Evolutionary conservation across 352 stramenopile genomes (phyloP).

Genomic region (Globisporangium abappressorium): DNA sequence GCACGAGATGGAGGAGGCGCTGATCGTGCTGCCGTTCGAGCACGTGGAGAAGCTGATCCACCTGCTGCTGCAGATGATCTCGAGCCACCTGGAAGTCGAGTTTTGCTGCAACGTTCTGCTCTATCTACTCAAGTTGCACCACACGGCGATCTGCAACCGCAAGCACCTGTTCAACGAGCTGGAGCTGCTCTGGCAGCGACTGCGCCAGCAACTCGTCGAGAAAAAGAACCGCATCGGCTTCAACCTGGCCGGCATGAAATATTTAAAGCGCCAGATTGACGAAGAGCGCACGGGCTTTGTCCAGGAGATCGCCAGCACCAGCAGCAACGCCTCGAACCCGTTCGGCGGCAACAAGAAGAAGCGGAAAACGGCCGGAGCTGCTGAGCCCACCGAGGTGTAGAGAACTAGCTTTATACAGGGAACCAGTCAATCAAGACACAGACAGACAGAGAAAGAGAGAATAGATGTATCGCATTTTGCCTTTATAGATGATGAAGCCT

Average conservation of each 20-base stretch:
- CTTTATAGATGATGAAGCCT: too few species aligned
- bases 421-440: too few species aligned
- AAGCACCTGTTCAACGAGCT: constrained; percentile 71
- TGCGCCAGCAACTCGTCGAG: constrained; percentile 68
- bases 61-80: constrained; percentile 90
- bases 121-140: constrained; percentile 74
- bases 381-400: too few species aligned
- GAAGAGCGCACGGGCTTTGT: constrained; percentile 76
- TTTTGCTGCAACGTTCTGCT: constrained; percentile 86
- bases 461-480: too few species aligned
- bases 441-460: too few species aligned
- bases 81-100: constrained; percentile 89
- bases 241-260: constrained; percentile 85
- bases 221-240: constrained; percentile 87
- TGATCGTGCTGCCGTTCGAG: constrained; percentile 97
- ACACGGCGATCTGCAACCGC: constrained; percentile 72
- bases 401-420: too few species aligned
- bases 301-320: constrained; percentile 50
- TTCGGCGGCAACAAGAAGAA: constrained; percentile 44
- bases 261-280: constrained; percentile 84
- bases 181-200: constrained; percentile 72
- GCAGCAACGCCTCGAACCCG: neutral
- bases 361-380: constrained; percentile 38
- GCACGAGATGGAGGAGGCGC: constrained; percentile 95
- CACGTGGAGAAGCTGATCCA: constrained; percentile 93